Evolutionary conservation across 1,284 basidiomycete species (phyloP).

Genomic region (Rhodotorula mucilaginosa): DNA sequence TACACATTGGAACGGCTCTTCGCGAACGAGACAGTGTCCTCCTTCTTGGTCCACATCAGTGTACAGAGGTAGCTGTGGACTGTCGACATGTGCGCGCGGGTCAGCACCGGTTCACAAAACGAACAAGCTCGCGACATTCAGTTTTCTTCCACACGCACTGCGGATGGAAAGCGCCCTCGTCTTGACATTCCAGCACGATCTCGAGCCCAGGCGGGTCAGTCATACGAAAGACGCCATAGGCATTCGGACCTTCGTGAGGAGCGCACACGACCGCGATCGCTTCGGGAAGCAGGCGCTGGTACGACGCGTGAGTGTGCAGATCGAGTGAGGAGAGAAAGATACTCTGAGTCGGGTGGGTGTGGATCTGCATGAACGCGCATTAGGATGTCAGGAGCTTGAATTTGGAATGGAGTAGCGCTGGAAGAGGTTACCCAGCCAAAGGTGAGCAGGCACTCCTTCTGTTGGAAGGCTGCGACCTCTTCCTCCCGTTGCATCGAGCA

Average conservation of each 20-base stretch:
- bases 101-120: background rate
- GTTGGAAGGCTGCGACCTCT: constrained; percentile 75
- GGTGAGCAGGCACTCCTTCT: constrained; percentile 70
- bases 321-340: constrained; percentile 80
- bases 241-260: constrained; percentile 56
- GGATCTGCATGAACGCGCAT: constrained; percentile 60
- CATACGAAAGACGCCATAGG: constrained; percentile 51
- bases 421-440: constrained; percentile 65
- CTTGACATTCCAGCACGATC: constrained; percentile 64
- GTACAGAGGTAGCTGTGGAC: constrained; percentile 35
- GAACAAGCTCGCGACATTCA: background rate
- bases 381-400: background rate
- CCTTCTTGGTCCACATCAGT: constrained; percentile 29
- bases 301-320: constrained; percentile 80
- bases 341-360: constrained; percentile 85
- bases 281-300: constrained; percentile 81
- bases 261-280: constrained; percentile 89
- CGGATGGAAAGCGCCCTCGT: constrained; percentile 75
- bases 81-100: constrained; percentile 15
- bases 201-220: constrained; percentile 78
- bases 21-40: constrained; percentile 44
- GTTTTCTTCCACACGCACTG: constrained; percentile 55
- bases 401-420: background rate
- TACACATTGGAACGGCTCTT: constrained; percentile 76
- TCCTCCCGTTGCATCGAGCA: constrained; percentile 87